Conservation (phyloP, 2,329 filamentous ascomycete genomes). For the Fusarium nisikadoi region DNA sequence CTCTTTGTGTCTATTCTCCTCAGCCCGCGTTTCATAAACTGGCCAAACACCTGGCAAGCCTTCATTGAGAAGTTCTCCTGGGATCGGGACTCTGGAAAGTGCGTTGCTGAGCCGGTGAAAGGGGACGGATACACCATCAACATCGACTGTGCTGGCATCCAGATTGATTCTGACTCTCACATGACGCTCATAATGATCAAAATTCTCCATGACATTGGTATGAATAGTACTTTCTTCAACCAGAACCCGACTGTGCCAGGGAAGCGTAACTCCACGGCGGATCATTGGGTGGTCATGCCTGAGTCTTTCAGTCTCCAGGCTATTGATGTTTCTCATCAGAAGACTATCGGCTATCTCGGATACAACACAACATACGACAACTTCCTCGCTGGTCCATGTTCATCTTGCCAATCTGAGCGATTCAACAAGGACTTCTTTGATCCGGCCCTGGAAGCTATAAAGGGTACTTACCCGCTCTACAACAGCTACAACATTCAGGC, state of each 20-base stretch:
- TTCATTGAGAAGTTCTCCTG: conserved; percentile 55
- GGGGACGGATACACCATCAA: conserved; percentile 52
- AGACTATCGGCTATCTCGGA: conserved; percentile 49
- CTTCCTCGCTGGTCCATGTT: conserved; percentile 51
- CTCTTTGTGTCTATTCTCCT: conserved; percentile 48
- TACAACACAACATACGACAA: conserved; percentile 54
- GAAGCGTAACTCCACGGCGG: conserved; percentile 43
- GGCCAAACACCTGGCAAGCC: conserved; percentile 52
- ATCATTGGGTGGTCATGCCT: conserved; percentile 54
- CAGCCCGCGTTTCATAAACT: conserved; percentile 54
- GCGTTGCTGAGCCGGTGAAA: conserved; percentile 47
- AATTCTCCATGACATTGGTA: conserved; percentile 51
- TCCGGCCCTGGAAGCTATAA: conserved; percentile 51
- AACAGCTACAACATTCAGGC: conserved; percentile 52
- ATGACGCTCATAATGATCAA: conserved; percentile 54
- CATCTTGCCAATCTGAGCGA: conserved; percentile 49
- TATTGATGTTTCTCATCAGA: conserved; percentile 48
- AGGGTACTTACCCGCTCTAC: conserved; percentile 53
- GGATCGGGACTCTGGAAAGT: conserved; percentile 51
- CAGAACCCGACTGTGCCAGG: conserved; percentile 52
- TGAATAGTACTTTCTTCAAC: conserved; percentile 54
- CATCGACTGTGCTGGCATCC: conserved; percentile 51
- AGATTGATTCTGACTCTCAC: conserved; percentile 53
- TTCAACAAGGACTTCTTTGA: conserved; percentile 53
- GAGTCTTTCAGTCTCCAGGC: conserved; percentile 51